phyloP scores from a whole-genome alignment of 2,329 filamentous ascomycete genomes.

The Pezicula neosporulosa region DNA sequence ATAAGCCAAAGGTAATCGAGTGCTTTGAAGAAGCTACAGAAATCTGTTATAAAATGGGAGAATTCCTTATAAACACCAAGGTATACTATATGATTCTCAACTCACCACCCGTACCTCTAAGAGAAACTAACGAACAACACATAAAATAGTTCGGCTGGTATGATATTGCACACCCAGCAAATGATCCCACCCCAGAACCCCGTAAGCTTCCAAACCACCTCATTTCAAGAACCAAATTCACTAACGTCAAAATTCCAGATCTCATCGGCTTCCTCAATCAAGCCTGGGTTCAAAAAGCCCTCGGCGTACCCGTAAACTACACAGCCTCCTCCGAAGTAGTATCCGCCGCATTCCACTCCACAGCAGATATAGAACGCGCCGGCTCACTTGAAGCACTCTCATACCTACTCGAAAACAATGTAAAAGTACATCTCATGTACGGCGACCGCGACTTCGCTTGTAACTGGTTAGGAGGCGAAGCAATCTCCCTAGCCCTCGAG shows the following conservation, averaged over 20 bases:
- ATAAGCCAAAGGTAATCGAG: constrained; percentile 14
- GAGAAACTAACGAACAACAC: not conserved
- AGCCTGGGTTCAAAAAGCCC: constrained; percentile 43
- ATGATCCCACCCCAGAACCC: constrained; percentile 6
- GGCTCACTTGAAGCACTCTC: constrained; percentile 56
- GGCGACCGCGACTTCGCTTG: constrained; percentile 58
- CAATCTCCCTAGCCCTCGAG: constrained; percentile 46
- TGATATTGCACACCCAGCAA: constrained; percentile 20
- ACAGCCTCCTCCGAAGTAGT: constrained; percentile 42
- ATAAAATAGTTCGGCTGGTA: not conserved
- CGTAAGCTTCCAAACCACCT: not conserved
- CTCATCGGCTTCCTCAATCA: constrained; percentile 13
- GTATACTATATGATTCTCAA: not conserved
- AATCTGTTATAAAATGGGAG: constrained; percentile 10
- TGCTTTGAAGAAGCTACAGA: constrained; percentile 33
- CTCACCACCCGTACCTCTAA: not conserved
- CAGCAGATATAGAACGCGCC: constrained; percentile 57
- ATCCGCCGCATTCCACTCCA: constrained; percentile 36
- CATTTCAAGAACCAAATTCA: not conserved
- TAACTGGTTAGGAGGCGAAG: constrained; percentile 54
- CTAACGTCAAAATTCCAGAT: not conserved
- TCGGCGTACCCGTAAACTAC: constrained; percentile 59
- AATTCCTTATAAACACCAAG: not conserved
- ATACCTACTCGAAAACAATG: constrained; percentile 52
- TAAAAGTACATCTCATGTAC: constrained; percentile 68